A percentile compares a stretch with the other conserved stretches of the same genome.
Evolutionary conservation across 2,329 filamentous ascomycete genomes (phyloP).

Genomic region (Phaeoacremonium minimum): DNA sequence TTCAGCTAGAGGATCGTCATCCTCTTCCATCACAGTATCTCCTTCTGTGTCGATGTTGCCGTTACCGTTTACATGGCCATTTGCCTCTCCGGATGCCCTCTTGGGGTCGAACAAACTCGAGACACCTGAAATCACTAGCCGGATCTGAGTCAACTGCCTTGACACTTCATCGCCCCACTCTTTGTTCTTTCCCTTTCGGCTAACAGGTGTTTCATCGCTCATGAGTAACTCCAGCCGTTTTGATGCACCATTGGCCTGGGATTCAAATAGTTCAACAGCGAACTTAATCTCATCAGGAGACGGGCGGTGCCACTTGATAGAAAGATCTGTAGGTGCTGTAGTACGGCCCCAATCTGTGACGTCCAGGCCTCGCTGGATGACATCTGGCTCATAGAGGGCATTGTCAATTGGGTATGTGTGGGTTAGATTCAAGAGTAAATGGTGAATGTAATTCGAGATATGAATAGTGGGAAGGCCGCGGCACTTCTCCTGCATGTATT

Average conservation of each 20-base stretch:
- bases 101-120: conserved; percentile 84
- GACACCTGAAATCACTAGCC: conserved; percentile 86
- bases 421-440: conserved; percentile 89
- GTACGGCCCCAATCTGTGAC: conserved; percentile 80
- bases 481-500: conserved; percentile 96
- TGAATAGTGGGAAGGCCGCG: conserved; percentile 91
- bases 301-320: conserved; percentile 88
- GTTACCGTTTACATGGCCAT: conserved; percentile 40
- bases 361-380: conserved; percentile 66
- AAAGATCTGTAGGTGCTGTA: conserved; percentile 70
- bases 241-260: conserved; percentile 74
- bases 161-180: conserved; percentile 98
- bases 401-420: conserved; percentile 92
- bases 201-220: conserved; percentile 74
- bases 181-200: conserved; percentile 91
- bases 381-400: conserved; percentile 76
- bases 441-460: conserved; percentile 96
- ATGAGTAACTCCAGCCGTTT: conserved; percentile 74
- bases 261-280: conserved; percentile 82
- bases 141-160: conserved; percentile 78
- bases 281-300: conserved; percentile 77
- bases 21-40: conserved; percentile 36
- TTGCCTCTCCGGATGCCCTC: conserved; percentile 54
- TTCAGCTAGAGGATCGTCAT: conserved; percentile 53
- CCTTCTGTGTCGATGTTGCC: conserved; percentile 50